Evolutionary conservation across 257 asterid genomes (phyloP), one percentile per base, ranked within the genome.

Genomic region (Striga asiatica): DNA sequence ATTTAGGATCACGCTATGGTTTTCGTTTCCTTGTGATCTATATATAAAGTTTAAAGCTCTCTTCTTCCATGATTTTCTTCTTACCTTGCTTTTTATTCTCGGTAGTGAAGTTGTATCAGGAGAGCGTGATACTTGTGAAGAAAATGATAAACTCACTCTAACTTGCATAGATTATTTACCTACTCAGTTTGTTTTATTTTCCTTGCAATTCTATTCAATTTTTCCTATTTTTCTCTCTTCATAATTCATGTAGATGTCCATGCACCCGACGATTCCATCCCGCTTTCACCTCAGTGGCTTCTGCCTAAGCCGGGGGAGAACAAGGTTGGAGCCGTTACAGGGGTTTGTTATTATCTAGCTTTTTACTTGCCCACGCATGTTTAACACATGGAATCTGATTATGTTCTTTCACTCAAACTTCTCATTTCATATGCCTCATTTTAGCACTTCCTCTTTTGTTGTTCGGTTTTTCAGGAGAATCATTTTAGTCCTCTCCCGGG

Each of bases 271-370:
- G 69, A 64, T 74, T 56, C 91, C 63, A 79, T 92, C 56, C 95
- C 99, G 35, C 97, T 92, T 45, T 84, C 95, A 57, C 99, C 99
- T 4, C 97, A 92, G 76, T 92, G 99, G 99, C 95, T 85, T 61
- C 81, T 76, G 45, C 78, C 95, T 35, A 92, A 88, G 68, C 64
- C 80, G 7, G 97, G 88, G 75, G 99, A 92, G 69, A 77, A 43
- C 46, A 92, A 82, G 77, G 62, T 81, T 74, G 94, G 81, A 61
- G 62, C 62, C 9, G 70, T 61, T 53, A 29, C 76, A 51, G 93
- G 74, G 91, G 99, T 92, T 73, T 45, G 95, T 71, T 48, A 16
- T 56, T 14, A 50, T 56, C 50, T 43, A 27, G n/a, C 63, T 63
- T 60, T 28, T 0, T 31, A 27, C n/a, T 66, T 56, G 18, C 19